Conservation (phyloP, 495 filamentous ascomycete genomes). For the Trichodelitschia bisporula region DNA sequence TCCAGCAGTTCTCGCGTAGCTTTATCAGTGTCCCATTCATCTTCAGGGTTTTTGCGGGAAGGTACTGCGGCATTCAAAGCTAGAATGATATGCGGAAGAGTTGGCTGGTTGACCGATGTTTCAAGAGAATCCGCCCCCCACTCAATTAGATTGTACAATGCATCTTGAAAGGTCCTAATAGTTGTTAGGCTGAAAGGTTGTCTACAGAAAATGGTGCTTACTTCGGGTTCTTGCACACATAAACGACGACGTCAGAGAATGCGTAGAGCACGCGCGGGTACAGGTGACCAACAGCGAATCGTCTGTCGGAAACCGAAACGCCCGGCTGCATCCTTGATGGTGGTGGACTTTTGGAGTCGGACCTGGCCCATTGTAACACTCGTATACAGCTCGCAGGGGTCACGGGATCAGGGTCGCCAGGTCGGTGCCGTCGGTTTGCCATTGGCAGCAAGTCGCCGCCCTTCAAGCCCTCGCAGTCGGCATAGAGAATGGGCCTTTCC, state of each 20-base stretch:
- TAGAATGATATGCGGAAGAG: constrained; percentile 28
- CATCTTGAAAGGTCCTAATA: too few species aligned
- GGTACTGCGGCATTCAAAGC: constrained; percentile 25
- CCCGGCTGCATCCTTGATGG: too few species aligned
- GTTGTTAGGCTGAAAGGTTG: background rate
- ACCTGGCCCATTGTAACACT: too few species aligned
- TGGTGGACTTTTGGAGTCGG: too few species aligned
- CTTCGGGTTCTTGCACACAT: constrained; percentile 11
- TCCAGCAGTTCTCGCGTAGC: constrained; percentile 22
- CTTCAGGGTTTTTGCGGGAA: constrained; percentile 22
- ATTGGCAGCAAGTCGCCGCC: constrained; percentile 24
- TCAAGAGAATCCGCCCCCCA: constrained; percentile 21
- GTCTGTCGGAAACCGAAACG: constrained; percentile 17
- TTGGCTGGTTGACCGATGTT: constrained; percentile 28
- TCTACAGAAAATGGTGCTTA: constrained; percentile 1
- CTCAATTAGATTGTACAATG: too few species aligned
- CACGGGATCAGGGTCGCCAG: too few species aligned
- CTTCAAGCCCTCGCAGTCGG: constrained; percentile 31
- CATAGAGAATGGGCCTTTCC: constrained; percentile 25
- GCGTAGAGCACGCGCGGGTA: constrained; percentile 28
- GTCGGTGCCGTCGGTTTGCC: too few species aligned
- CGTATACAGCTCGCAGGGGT: too few species aligned
- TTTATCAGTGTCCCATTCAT: constrained; percentile 22
- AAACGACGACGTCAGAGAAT: constrained; percentile 16
- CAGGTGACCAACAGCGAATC: constrained; percentile 20